Conservation (phyloP, 148 eudicot species). For the Arctostaphylos glauca region DNA sequence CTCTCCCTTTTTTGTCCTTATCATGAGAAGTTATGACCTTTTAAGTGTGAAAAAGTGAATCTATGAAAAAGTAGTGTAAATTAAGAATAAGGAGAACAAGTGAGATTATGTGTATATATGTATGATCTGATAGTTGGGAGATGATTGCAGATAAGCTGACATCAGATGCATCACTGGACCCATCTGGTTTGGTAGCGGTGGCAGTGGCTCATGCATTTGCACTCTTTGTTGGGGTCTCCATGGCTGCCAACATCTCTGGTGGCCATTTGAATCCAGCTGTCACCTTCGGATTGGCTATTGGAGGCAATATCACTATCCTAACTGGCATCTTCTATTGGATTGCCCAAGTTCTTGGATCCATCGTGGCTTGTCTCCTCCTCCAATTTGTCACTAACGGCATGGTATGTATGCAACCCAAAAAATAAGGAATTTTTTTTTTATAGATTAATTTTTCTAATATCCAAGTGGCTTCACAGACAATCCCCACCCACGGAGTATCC, state of each 20-base stretch:
- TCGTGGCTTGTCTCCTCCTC: constrained; percentile 54
- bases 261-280: constrained; percentile 91
- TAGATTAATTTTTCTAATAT: neutral
- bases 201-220: constrained; percentile 86
- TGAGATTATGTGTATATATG: no score
- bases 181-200: constrained; percentile 72
- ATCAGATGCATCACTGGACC: constrained; percentile 60
- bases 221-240: constrained; percentile 72
- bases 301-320: constrained; percentile 75
- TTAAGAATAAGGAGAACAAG: no score
- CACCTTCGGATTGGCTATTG: constrained; percentile 81
- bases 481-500: constrained; percentile 63
- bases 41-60: no score
- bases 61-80: no score
- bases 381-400: constrained; percentile 35
- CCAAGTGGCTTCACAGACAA: constrained; percentile 31
- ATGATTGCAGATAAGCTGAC: constrained; percentile 56
- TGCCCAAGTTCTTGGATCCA: constrained; percentile 57
- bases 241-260: constrained; percentile 83
- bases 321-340: constrained; percentile 58
- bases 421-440: no score
- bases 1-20: no score
- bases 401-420: constrained; percentile 25
- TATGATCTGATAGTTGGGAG: neutral
- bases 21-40: no score